A percentile compares a stretch with the other conserved stretches of the same genome.
Conservation (phyloP, 345 rosid species). For the Populus davidiana region DNA sequence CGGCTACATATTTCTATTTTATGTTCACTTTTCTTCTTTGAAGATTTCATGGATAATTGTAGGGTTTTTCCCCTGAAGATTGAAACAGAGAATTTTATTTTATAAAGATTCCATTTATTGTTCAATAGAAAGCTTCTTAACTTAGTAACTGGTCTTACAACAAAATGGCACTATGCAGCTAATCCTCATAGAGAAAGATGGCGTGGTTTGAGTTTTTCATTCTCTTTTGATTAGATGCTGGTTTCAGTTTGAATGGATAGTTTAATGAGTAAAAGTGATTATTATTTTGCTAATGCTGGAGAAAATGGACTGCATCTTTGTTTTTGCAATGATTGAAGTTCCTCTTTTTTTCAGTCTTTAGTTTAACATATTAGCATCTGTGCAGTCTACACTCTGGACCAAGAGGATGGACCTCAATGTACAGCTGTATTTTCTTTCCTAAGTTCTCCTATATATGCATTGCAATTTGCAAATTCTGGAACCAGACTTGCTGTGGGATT, state of each 20-base stretch:
- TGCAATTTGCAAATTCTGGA: constrained; percentile 52
- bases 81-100: background rate
- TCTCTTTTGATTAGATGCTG: background rate
- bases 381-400: constrained; percentile 58
- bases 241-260: background rate
- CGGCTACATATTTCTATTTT: background rate
- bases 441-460: constrained; percentile 50
- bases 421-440: constrained; percentile 58
- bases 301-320: background rate
- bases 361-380: background rate
- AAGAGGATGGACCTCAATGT: constrained; percentile 66
- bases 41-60: background rate
- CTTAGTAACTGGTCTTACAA: background rate
- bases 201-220: background rate
- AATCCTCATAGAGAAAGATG: background rate
- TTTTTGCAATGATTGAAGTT: background rate
- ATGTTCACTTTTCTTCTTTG: background rate
- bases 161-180: background rate
- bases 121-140: too few relatives aligned
- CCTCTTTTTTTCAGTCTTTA: constrained; percentile 10
- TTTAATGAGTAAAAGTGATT: background rate
- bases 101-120: background rate
- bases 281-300: background rate
- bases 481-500: constrained; percentile 72
- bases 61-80: background rate